Conservation (phyloP, 2,329 filamentous ascomycete genomes). For the Colletotrichum gigasporum region DNA sequence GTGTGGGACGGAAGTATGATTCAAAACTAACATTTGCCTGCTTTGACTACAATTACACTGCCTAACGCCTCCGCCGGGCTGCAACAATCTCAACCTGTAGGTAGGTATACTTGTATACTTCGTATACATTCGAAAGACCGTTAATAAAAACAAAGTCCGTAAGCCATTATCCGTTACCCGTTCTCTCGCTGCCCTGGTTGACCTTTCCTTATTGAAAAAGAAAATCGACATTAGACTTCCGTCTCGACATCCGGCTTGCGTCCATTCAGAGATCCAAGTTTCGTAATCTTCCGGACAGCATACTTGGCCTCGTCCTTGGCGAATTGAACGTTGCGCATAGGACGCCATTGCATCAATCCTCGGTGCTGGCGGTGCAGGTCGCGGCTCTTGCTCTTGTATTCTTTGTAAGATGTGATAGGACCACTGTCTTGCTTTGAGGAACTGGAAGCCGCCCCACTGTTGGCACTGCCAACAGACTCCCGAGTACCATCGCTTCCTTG, state of each 20-base stretch:
- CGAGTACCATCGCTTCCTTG: slow-evolving; percentile 38
- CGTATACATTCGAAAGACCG: not conserved
- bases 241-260: slow-evolving; percentile 91
- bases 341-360: slow-evolving; percentile 95
- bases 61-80: not conserved
- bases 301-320: slow-evolving; percentile 88
- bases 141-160: not conserved
- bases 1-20: no score
- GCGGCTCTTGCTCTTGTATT: slow-evolving; percentile 74
- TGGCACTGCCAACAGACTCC: slow-evolving; percentile 51
- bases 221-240: slow-evolving; percentile 58
- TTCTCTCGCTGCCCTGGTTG: not conserved
- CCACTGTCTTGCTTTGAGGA: slow-evolving; percentile 55
- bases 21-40: slow-evolving; percentile 20
- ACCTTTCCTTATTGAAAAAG: not conserved
- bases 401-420: slow-evolving; percentile 66
- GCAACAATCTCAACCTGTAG: not conserved
- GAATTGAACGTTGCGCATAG: slow-evolving; percentile 85
- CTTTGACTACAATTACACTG: slow-evolving; percentile 10
- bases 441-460: slow-evolving; percentile 37
- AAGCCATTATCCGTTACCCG: not conserved
- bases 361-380: slow-evolving; percentile 86
- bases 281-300: slow-evolving; percentile 78
- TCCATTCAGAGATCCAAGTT: slow-evolving; percentile 80
- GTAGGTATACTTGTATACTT: no score